Percentiles rank a stretch among this genome's conserved stretches.
phyloP scores from a whole-genome alignment of 2,329 filamentous ascomycete genomes.

The Cladobotryum mycophilum region DNA sequence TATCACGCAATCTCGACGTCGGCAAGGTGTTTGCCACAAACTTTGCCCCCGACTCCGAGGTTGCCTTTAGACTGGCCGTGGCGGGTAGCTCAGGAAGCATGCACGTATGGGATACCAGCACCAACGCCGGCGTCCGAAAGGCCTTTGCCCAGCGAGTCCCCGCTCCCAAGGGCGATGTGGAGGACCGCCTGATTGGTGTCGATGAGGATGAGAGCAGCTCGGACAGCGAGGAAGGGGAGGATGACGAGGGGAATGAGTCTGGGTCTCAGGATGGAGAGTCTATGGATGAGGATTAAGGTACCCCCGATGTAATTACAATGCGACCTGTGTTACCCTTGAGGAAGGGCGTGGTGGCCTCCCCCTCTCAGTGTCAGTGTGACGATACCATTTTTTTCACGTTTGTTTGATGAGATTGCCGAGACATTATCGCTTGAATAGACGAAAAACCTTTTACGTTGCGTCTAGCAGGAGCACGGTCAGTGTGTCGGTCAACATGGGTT shows the following conservation, averaged over 20 bases:
- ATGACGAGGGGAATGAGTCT: conserved; percentile 35
- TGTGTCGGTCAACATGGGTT: no score
- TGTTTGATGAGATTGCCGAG: no score
- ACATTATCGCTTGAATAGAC: no score
- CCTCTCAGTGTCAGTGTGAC: no score
- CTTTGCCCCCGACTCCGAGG: conserved; percentile 85
- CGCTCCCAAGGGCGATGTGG: conserved; percentile 53
- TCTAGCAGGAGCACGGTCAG: no score
- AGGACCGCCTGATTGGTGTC: conserved; percentile 74
- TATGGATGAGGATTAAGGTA: conserved; percentile 20
- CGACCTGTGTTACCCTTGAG: neutral
- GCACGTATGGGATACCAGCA: conserved; percentile 94
- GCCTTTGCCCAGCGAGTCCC: conserved; percentile 66
- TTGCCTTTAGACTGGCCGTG: conserved; percentile 86
- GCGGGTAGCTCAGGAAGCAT: conserved; percentile 90
- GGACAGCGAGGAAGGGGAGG: conserved; percentile 51
- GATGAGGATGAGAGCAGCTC: conserved; percentile 62
- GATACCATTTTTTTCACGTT: no score
- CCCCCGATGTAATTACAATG: neutral
- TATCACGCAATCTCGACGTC: conserved; percentile 84
- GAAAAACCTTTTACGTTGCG: no score
- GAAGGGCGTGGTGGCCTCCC: conserved; percentile 3
- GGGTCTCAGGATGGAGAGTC: conserved; percentile 13
- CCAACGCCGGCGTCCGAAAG: conserved; percentile 78
- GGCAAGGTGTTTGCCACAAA: conserved; percentile 88